Conservation (phyloP, 2,329 filamentous ascomycete genomes). For the Fusarium sarcochroum region DNA sequence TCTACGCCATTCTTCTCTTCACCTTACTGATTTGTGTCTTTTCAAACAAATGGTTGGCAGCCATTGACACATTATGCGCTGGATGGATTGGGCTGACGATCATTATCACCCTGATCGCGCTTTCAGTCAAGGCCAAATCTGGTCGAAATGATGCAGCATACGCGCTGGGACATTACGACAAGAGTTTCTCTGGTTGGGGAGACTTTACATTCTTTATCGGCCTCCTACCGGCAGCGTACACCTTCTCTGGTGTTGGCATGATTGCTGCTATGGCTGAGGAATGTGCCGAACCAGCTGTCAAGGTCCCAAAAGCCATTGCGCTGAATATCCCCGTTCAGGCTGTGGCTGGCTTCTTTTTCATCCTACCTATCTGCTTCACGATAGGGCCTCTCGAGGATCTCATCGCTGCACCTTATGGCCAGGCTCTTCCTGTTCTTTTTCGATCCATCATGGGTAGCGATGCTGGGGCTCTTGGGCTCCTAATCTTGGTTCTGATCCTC, state of each 20-base stretch:
- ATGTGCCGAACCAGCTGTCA: conserved; percentile 3
- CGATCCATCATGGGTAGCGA: not conserved
- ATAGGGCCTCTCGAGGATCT: conserved; percentile 75
- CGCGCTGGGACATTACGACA: conserved; percentile 77
- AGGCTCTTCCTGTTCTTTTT: not conserved
- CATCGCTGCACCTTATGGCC: conserved; percentile 73
- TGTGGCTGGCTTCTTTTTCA: conserved; percentile 70
- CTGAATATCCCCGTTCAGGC: conserved; percentile 81
- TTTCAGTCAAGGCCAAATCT: not conserved
- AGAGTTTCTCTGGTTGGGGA: conserved; percentile 76
- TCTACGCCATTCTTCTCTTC: not conserved
- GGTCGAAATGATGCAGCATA: conserved; percentile 71
- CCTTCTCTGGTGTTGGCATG: conserved; percentile 62
- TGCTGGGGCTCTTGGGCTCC: not conserved
- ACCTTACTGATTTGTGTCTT: not conserved
- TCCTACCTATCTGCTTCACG: conserved; percentile 81
- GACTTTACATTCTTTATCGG: conserved; percentile 70
- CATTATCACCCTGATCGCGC: not conserved
- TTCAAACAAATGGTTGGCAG: not conserved
- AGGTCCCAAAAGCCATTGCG: not conserved
- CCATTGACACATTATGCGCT: not conserved
- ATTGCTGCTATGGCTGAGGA: conserved; percentile 68
- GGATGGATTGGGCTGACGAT: not conserved
- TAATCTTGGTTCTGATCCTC: conserved; percentile 48
- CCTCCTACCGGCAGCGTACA: conserved; percentile 59